Evolutionary conservation across 371 early-diverging fungal genomes (phyloP), one percentile per base, ranked within the genome.

Genomic region (Lichtheimia corymbifera): DNA sequence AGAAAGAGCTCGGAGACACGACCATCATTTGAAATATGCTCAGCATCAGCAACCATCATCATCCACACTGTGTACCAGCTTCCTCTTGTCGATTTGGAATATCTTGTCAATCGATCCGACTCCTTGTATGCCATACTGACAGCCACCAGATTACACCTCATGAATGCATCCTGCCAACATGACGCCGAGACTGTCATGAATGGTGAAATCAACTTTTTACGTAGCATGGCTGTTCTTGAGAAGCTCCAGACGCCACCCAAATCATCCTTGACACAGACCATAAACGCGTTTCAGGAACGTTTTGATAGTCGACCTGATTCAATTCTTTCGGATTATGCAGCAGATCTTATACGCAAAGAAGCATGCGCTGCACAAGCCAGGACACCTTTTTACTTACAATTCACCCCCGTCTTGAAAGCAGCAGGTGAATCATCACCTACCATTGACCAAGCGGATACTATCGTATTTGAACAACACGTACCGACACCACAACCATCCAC

Each of bases 81-180:
- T 5, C 43, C 69, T 11, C 5, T 13, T 0, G 50, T 61, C 9
- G 76, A 75, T 4, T 51, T 70, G 12, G 53, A 68, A 62, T 74
- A 73, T 52, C 77, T 77, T 12, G 71, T 72, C 13, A 71, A 74
- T 9, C 64, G 72, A 40, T 70, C 82, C 5, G 63, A 79, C 11
- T 57, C 67, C 0, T 65, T 66, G 1, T 76, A 79, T 53, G 69
- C 74, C 27, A 41, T 80, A 4, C 59, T 80, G 9, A 69, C 71
- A 20, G 81, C 81, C 0, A 58, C 68, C 18, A 70, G 71, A n/a
- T 61, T 77, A 12, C 81, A 80, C 53, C 58, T 80, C 5, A 70
- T 73, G 68, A 75, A 75, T 54, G 75, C 80, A 35, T 55, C 69
- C 0, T 66, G 25, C 24, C 49, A 64, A 25, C 55, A 55, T 13